Evolutionary conservation across 2,329 filamentous ascomycete genomes (phyloP).

Genomic region (Colletotrichum musae): DNA sequence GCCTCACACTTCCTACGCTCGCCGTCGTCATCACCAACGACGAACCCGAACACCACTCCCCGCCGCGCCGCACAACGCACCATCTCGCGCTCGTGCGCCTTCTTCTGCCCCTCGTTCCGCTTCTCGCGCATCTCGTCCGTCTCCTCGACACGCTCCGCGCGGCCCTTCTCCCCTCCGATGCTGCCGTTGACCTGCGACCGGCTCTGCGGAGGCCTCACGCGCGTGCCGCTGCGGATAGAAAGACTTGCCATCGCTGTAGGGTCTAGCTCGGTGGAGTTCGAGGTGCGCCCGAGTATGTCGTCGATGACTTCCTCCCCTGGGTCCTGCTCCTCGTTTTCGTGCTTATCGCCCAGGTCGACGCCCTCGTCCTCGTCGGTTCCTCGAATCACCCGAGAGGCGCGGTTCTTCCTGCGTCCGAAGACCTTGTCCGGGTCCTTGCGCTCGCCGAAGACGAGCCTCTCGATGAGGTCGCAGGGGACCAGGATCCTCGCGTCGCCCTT

Average conservation of each 20-base stretch:
- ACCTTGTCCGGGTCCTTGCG: slow-evolving; percentile 59
- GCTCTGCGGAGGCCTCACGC: slow-evolving; percentile 53
- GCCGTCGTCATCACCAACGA: slow-evolving; percentile 37
- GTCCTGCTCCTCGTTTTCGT: slow-evolving; percentile 20
- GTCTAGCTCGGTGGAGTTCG: slow-evolving; percentile 56
- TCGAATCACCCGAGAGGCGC: slow-evolving; percentile 54
- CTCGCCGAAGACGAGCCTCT: slow-evolving; percentile 64
- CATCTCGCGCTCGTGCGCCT: slow-evolving; percentile 66
- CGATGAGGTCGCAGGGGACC: slow-evolving; percentile 64
- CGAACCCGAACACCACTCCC: slow-evolving; percentile 69
- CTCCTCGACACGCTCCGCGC: slow-evolving; percentile 66
- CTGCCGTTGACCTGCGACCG: slow-evolving; percentile 69
- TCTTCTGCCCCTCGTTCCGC: slow-evolving; percentile 62
- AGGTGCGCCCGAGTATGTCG: slow-evolving; percentile 25
- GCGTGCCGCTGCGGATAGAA: slow-evolving; percentile 54
- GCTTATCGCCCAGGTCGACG: slow-evolving; percentile 54
- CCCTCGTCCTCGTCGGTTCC: slow-evolving; percentile 38
- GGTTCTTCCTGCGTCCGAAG: slow-evolving; percentile 59
- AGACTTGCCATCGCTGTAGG: slow-evolving; percentile 54
- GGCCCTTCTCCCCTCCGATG: slow-evolving; percentile 68
- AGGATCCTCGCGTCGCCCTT: slow-evolving; percentile 68
- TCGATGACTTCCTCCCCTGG: slow-evolving; percentile 34
- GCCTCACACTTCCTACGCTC: slow-evolving; percentile 67
- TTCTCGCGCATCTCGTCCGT: slow-evolving; percentile 65
- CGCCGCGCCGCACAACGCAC: slow-evolving; percentile 75